Base-by-base conservation (phyloP, 305 asterid genomes). In the Fraxinus dipetala region DNA sequence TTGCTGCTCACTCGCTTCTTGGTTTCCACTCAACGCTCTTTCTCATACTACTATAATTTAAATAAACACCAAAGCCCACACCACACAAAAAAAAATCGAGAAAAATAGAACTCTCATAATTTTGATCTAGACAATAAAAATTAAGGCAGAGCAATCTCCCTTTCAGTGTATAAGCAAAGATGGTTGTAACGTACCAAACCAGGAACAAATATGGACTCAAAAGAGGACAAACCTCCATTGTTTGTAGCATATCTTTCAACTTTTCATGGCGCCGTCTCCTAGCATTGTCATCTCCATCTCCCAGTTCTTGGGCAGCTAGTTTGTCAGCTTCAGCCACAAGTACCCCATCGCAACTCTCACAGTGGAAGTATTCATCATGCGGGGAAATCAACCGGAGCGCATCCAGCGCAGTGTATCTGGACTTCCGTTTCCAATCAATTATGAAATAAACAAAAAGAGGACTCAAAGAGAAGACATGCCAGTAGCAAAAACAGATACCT, bases 211-310 rank as follows among this genome's bases (percentile, higher is more conserved):
- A 79, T 31, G 84, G 20, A 72, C 75, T 61, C 75, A 77, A 85
- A 85, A 86, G 80, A 82, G 84, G 81, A 87, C 92, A 82, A 81
- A 96, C 98, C 99, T 96, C 99, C 93, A 93, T 87, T 82, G 87
- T 96, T 76, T 88, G 78, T 63, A 96, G 92, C 94, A 90, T 88
- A 87, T 90, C 94, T 84, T 94, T 93, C 83, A 92, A 79, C 70
- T 91, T 93, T 81, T 95, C 99, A 35, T 92, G 95, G 63, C 91
- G 93, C 51, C 91, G 92, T 84, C 90, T 93, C 85, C 97, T 92
- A 24, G 96, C 98, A 86, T 94, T 96, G 82, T 95, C 99, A 89
- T 93, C 99, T 82, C 96, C 95, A 84, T 95, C 98, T 86, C 92
- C 93, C 78, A 85, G 26, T 24, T 92, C 97, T 88, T 92, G 93